Percentiles rank a stretch among this genome's conserved stretches.
Conservation (phyloP, 768 basidiomycete species). For the Psilocybe sp. region DNA sequence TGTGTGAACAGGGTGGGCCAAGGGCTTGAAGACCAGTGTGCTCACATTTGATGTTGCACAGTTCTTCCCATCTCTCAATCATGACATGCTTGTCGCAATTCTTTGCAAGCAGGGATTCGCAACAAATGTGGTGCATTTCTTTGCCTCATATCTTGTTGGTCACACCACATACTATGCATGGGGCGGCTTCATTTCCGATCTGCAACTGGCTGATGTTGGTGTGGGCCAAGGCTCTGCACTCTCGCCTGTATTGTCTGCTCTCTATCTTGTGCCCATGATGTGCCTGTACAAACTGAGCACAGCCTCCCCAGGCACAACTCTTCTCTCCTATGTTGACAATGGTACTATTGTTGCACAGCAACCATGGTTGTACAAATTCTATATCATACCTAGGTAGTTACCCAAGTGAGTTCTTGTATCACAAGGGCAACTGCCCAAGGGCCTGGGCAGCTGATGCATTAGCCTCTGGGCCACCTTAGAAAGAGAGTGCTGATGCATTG, state of each 20-base stretch:
- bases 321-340: too few species aligned
- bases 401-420: too few species aligned
- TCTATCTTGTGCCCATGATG: neutral
- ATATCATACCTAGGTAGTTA: too few species aligned
- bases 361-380: too few species aligned
- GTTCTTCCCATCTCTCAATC: conserved; percentile 11
- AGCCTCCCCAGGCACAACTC: neutral
- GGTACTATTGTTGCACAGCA: too few species aligned
- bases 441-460: too few species aligned
- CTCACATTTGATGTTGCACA: conserved; percentile 6
- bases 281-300: neutral
- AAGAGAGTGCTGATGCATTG: too few species aligned
- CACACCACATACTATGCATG: conserved; percentile 3
- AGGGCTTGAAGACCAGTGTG: conserved; percentile 1
- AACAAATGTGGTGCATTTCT: conserved; percentile 1
- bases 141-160: conserved; percentile 3
- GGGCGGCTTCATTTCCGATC: conserved; percentile 1
- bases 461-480: too few species aligned
- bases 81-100: neutral
- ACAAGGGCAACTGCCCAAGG: too few species aligned
- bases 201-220: neutral
- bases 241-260: neutral
- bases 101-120: neutral
- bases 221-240: conserved; percentile 8
- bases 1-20: too few species aligned